Evolutionary conservation across 2,329 filamentous ascomycete genomes (phyloP), one percentile per base, ranked within the genome.

Genomic region (Leptographium lundbergii): DNA sequence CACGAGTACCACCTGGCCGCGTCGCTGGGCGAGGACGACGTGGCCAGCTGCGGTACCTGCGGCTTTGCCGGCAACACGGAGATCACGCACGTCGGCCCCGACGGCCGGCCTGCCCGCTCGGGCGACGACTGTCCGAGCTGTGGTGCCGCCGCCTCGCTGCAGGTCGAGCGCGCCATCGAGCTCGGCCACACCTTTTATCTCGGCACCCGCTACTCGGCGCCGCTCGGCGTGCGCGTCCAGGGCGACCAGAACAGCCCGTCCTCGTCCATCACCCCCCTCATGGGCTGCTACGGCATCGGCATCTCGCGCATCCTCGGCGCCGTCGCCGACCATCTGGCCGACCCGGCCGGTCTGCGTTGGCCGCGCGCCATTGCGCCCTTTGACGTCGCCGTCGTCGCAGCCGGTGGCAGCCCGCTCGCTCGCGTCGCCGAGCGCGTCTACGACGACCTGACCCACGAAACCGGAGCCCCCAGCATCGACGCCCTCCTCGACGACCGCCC

Each of bases 261-360:
- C n/a, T 10, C 27, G 7, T 17, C 52, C 13, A 19, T 62, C 14
- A 57, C 57, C n/a, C 63, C 63, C 1, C 84, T 95, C 64, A 99
- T 99, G 94, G 94, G 94, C 59, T 99, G 94, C 69, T 90, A 96
- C 68, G 94, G 94, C 0, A 95, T 99, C 62, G 94, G 94, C 1
- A 84, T 99, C 22, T 95, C 91, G 6, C 86, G 94, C 52, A 85
- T 99, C 66, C 86, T 99, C 62, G 91, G 87, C 10, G 90, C 94
- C 1, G 83, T 94, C 0, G 91, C 91, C 1, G 86, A 92, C 63
- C 80, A 86, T 47, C 76, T 90, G 11, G 79, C 84, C 0, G 89
- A 95, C 64, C 68, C 78, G 3, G 81, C 75, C 67, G 94, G 91
- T 0, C 77, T 97, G 9, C 90, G 89, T 66, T 99, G 94, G 94